phyloP scores from a whole-genome alignment of 1,139 yeast species.

The Taiozyma sp. region DNA sequence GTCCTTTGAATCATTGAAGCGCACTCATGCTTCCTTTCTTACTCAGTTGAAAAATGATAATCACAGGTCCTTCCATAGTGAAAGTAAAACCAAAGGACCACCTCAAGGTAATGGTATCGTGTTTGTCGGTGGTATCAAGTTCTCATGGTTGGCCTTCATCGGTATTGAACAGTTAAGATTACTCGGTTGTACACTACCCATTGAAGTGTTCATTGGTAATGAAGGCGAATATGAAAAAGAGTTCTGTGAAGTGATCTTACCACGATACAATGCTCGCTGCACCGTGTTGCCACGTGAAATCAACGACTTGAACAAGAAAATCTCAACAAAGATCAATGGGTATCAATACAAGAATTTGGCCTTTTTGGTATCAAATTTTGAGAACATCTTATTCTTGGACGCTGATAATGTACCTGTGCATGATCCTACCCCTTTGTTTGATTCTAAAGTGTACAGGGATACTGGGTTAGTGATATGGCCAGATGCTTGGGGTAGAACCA shows the following conservation, averaged over 20 bases:
- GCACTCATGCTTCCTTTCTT: slow-evolving; percentile 23
- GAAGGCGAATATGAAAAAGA: slow-evolving; percentile 44
- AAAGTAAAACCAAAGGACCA: slow-evolving; percentile 2
- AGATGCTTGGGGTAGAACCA: slow-evolving; percentile 63
- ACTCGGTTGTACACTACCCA: slow-evolving; percentile 50
- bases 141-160: slow-evolving; percentile 49
- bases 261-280: slow-evolving; percentile 52
- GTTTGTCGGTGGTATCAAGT: slow-evolving; percentile 59
- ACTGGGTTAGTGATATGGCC: slow-evolving; percentile 57
- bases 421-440: slow-evolving; percentile 48
- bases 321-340: slow-evolving; percentile 40
- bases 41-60: slow-evolving; percentile 13
- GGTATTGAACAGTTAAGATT: slow-evolving; percentile 49
- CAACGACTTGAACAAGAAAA: slow-evolving; percentile 30
- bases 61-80: slow-evolving; percentile 10
- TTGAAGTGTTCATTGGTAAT: slow-evolving; percentile 58
- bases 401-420: slow-evolving; percentile 62
- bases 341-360: slow-evolving; percentile 65
- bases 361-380: slow-evolving; percentile 52
- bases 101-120: slow-evolving; percentile 46
- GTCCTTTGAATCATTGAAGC: slow-evolving; percentile 20
- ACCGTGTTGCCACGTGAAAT: slow-evolving; percentile 27
- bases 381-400: slow-evolving; percentile 57
- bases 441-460: slow-evolving; percentile 28
- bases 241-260: slow-evolving; percentile 49